A percentile compares a stretch with the other conserved stretches of the same genome.
Evolutionary conservation across 2,329 filamentous ascomycete genomes (phyloP).

Genomic region (Hypoxylon sp.): DNA sequence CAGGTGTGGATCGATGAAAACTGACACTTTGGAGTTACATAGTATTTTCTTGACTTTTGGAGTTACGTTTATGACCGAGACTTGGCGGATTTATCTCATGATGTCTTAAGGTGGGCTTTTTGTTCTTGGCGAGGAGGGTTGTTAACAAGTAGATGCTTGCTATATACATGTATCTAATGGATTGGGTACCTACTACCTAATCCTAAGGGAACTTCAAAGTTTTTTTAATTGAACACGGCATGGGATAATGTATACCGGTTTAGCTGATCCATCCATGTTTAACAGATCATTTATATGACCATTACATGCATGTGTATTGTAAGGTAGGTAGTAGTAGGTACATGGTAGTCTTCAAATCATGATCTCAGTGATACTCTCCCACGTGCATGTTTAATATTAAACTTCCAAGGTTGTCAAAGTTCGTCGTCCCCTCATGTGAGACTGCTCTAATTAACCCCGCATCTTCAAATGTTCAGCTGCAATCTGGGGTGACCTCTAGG

Average conservation of each 20-base stretch:
- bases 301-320: too few species aligned
- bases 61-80: background rate
- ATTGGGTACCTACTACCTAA: too few species aligned
- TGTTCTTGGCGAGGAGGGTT: background rate
- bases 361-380: background rate
- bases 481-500: slow-evolving; percentile 2
- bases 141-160: background rate
- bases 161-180: background rate
- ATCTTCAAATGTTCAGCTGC: slow-evolving; percentile 15
- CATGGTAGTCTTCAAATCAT: background rate
- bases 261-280: too few species aligned
- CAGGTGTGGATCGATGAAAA: too few species aligned
- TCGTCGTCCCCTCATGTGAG: background rate
- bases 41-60: slow-evolving; percentile 7
- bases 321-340: too few species aligned
- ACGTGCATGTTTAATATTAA: background rate
- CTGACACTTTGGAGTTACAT: too few species aligned
- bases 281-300: too few species aligned
- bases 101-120: slow-evolving; percentile 20
- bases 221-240: too few species aligned
- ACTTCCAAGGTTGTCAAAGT: background rate
- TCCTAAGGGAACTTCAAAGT: too few species aligned
- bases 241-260: too few species aligned
- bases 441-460: slow-evolving; percentile 13
- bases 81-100: slow-evolving; percentile 29